These are phyloP conservation scores for Trichocladium uniseriatum DNA, from an alignment of 495 filamentous ascomycete genomes.

Conservation along the genomic window DNA sequence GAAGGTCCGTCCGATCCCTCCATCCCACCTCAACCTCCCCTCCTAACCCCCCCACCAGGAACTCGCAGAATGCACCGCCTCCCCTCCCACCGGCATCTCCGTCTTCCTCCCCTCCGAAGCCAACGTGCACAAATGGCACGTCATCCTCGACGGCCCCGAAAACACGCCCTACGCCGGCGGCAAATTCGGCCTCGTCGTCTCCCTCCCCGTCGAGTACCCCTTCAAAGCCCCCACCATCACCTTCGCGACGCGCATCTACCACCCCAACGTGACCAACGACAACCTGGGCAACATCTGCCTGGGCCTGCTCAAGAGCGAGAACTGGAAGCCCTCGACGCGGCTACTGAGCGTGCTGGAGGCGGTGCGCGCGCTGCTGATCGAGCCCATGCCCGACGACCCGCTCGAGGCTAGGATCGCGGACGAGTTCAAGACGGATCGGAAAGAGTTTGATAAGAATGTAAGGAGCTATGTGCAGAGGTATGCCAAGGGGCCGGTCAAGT, in stretches of 20 bases:
- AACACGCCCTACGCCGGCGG: conserved; percentile 69
- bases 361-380: conserved; percentile 63
- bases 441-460: conserved; percentile 74
- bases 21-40: not conserved
- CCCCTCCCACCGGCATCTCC: conserved; percentile 56
- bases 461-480: conserved; percentile 73
- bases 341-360: conserved; percentile 71
- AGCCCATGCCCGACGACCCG: conserved; percentile 92
- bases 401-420: conserved; percentile 82
- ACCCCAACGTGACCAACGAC: conserved; percentile 96
- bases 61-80: conserved; percentile 54
- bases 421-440: conserved; percentile 63
- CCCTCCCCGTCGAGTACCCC: conserved; percentile 78
- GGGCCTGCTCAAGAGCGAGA: conserved; percentile 73
- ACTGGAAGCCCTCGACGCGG: conserved; percentile 88
- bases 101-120: conserved; percentile 56
- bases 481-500: conserved; percentile 43
- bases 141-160: conserved; percentile 65
- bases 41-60: conserved; percentile 44
- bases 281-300: conserved; percentile 84
- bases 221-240: conserved; percentile 84
- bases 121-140: conserved; percentile 80
- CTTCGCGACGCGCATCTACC: conserved; percentile 94
- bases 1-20: conserved; percentile 37
- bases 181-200: conserved; percentile 65